These are phyloP conservation scores for Ogataea methylovora DNA, from an alignment of 805 yeast species.

Conservation along the genomic window DNA sequence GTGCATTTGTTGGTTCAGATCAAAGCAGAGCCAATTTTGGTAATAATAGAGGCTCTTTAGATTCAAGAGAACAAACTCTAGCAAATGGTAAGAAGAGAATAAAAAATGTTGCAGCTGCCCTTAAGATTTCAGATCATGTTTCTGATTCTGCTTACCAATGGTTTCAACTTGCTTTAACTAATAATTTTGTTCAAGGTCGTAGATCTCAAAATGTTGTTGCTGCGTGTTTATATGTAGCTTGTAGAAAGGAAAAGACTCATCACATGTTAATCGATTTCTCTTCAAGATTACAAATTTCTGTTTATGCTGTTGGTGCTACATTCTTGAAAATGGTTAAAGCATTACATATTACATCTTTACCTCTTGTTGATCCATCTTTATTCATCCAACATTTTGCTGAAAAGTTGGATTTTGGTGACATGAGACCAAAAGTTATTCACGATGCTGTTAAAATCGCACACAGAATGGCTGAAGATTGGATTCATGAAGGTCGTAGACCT, in stretches of 20 bases:
- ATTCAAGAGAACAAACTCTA: constrained; percentile 83
- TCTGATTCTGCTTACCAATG: constrained; percentile 83
- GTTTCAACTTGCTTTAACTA: constrained; percentile 79
- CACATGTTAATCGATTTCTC: constrained; percentile 96
- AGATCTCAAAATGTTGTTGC: constrained; percentile 92
- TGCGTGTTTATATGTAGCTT: constrained; percentile 90
- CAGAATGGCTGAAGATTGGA: constrained; percentile 93
- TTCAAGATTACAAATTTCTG: constrained; percentile 82
- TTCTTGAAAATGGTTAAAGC: constrained; percentile 88
- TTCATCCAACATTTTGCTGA: constrained; percentile 94
- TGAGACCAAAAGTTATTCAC: constrained; percentile 63
- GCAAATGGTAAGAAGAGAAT: constrained; percentile 77
- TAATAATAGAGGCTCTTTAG: constrained; percentile 66
- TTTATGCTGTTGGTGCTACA: constrained; percentile 93
- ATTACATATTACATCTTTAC: constrained; percentile 67
- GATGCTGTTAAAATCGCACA: constrained; percentile 86
- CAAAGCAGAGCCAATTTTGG: constrained; percentile 71
- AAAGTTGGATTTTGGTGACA: constrained; percentile 71
- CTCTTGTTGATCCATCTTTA: constrained; percentile 89
- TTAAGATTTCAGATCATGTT: constrained; percentile 76
- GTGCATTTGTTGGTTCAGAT: constrained; percentile 85
- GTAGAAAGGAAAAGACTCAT: constrained; percentile 84
- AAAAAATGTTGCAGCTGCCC: constrained; percentile 68
- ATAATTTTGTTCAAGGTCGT: constrained; percentile 95
- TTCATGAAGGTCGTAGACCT: constrained; percentile 93